Percentiles rank a stretch among this genome's conserved stretches.
phyloP scores from a whole-genome alignment of 2,329 filamentous ascomycete species.

The Didymella exigua region DNA sequence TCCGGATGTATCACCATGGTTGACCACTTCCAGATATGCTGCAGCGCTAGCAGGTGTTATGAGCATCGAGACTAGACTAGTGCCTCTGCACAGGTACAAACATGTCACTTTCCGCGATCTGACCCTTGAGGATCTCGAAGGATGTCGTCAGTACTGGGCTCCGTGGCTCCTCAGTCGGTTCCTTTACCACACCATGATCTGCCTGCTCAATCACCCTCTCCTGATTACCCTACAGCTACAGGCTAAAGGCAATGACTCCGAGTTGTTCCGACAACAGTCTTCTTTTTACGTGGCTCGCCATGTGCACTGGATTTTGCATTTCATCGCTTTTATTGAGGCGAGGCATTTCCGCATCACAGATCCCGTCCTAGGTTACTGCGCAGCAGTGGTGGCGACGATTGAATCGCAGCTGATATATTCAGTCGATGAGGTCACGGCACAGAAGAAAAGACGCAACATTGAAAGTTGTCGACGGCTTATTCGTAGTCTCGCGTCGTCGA shows the following conservation, averaged over 20 bases:
- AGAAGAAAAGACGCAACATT: constrained; percentile 6
- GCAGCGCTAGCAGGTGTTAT: not conserved
- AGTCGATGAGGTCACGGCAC: not conserved
- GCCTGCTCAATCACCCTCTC: constrained; percentile 7
- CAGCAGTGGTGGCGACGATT: constrained; percentile 4
- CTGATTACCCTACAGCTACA: constrained; percentile 2
- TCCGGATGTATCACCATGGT: not conserved
- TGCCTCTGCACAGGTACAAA: constrained; percentile 3
- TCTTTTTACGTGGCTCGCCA: constrained; percentile 8
- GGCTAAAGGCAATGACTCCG: not conserved
- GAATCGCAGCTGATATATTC: constrained; percentile 4
- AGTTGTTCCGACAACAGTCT: constrained; percentile 1
- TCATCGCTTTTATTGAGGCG: constrained; percentile 5
- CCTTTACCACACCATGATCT: constrained; percentile 12
- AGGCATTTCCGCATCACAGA: not conserved
- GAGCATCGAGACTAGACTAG: constrained; percentile 3
- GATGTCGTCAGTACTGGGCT: constrained; percentile 4
- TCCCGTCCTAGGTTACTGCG: not conserved
- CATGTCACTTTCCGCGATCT: not conserved
- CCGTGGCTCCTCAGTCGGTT: constrained; percentile 6
- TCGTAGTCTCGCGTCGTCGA: not conserved
- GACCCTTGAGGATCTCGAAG: constrained; percentile 1
- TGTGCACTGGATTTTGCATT: constrained; percentile 4
- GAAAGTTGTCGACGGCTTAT: constrained; percentile 5
- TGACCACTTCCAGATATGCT: constrained; percentile 3